Evolutionary conservation across 129 eudicot genomes (phyloP).

Genomic region (Pittosporum tobira): DNA sequence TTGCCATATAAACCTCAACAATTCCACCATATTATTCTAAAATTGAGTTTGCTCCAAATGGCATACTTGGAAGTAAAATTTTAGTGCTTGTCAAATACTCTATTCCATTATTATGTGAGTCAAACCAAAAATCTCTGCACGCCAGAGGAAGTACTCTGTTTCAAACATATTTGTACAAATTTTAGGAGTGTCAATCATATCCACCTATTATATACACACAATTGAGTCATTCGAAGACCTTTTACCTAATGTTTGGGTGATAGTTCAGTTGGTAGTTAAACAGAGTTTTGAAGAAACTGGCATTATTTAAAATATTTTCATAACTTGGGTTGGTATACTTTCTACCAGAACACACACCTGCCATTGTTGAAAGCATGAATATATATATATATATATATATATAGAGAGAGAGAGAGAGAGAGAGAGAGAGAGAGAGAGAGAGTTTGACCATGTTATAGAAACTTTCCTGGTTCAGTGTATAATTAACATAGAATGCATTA

Average conservation of each 20-base stretch:
- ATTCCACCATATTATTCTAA: not conserved
- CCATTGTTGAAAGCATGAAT: not conserved
- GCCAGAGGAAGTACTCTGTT: too few relatives aligned
- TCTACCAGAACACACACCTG: not conserved
- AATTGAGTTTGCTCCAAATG: not conserved
- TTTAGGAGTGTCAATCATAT: not conserved
- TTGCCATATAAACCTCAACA: not conserved
- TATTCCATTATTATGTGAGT: too few relatives aligned
- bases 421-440: too few relatives aligned
- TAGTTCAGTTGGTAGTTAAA: not conserved
- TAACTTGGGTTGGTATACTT: not conserved
- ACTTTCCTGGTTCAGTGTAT: not conserved
- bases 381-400: too few relatives aligned
- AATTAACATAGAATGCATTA: not conserved
- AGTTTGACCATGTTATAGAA: not conserved
- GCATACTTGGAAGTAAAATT: too few relatives aligned
- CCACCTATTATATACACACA: not conserved
- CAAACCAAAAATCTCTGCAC: too few relatives aligned
- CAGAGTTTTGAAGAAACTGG: not conserved
- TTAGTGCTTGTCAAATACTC: not conserved
- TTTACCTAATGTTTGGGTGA: not conserved
- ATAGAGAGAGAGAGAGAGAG: too few relatives aligned
- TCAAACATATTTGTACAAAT: too few relatives aligned
- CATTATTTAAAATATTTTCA: not conserved
- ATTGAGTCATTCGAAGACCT: not conserved